Evolutionary conservation across 768 basidiomycete species (phyloP).

Genomic region (Rhodotorula babjevae): DNA sequence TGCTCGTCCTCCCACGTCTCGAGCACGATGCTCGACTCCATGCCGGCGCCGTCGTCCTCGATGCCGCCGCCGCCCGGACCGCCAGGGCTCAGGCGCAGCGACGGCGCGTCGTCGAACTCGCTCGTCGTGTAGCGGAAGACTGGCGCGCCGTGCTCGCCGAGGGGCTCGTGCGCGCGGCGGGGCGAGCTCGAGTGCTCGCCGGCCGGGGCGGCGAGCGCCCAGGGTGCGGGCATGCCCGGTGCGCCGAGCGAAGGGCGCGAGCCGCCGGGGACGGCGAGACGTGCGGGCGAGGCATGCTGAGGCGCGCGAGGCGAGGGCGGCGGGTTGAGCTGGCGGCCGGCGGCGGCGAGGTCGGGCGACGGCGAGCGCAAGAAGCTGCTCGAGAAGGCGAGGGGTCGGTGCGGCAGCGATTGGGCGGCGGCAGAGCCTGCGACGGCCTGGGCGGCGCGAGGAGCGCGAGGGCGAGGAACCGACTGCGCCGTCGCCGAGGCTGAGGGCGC

Average conservation of each 20-base stretch:
- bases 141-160: background rate
- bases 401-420: too few species aligned
- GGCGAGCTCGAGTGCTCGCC: background rate
- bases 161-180: background rate
- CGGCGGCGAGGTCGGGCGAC: background rate
- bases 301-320: background rate
- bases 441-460: too few species aligned
- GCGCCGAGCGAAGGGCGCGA: background rate
- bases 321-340: background rate
- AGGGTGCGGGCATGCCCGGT: background rate
- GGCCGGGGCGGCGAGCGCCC: conserved; percentile 4
- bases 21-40: conserved; percentile 24
- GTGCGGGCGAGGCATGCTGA: background rate
- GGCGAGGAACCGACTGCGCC: too few species aligned
- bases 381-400: too few species aligned
- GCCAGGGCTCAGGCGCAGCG: background rate
- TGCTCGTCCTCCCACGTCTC: conserved; percentile 1
- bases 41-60: background rate
- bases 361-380: too few species aligned
- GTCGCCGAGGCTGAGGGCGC: too few species aligned
- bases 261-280: background rate
- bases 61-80: background rate
- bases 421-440: too few species aligned
- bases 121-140: conserved; percentile 29
- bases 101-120: conserved; percentile 12